Evolutionary conservation across 2,329 filamentous ascomycete species (phyloP).

Genomic region (Colletotrichum sp.): DNA sequence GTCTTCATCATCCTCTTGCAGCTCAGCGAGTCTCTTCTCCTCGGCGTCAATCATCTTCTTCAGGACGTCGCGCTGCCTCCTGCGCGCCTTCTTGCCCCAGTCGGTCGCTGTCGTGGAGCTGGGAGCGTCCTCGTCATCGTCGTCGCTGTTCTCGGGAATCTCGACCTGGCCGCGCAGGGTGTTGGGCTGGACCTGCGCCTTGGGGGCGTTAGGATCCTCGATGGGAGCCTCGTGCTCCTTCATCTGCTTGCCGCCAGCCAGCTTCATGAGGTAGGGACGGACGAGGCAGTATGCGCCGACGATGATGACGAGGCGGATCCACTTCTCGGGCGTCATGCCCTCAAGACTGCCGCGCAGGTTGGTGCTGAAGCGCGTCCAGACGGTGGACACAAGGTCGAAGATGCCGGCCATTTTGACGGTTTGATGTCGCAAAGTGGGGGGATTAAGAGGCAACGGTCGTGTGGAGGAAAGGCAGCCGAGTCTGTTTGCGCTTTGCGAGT

Average conservation of each 20-base stretch:
- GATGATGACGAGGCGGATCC: slow-evolving; percentile 68
- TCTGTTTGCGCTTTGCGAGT: neutral
- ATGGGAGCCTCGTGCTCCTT: slow-evolving; percentile 60
- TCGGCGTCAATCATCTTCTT: slow-evolving; percentile 68
- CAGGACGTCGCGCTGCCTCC: slow-evolving; percentile 70
- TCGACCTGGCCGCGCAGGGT: slow-evolving; percentile 62
- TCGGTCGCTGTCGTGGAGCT: slow-evolving; percentile 53
- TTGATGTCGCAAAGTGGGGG: neutral
- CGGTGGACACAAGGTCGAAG: slow-evolving; percentile 7
- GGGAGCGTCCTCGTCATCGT: slow-evolving; percentile 53
- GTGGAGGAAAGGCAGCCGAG: neutral
- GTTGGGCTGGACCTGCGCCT: slow-evolving; percentile 67
- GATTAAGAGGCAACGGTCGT: neutral
- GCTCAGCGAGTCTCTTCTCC: slow-evolving; percentile 62
- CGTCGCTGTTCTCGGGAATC: slow-evolving; percentile 58
- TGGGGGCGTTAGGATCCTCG: slow-evolving; percentile 50
- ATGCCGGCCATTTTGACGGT: neutral
- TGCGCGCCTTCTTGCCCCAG: slow-evolving; percentile 75
- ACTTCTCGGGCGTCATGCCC: slow-evolving; percentile 56
- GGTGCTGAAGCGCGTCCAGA: slow-evolving; percentile 30
- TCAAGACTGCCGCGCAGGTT: slow-evolving; percentile 57
- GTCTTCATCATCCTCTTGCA: slow-evolving; percentile 69
- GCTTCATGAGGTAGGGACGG: slow-evolving; percentile 75
- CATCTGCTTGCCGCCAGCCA: slow-evolving; percentile 67
- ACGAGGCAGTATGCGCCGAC: slow-evolving; percentile 76